Percentiles rank a stretch among this genome's conserved stretches.
Conservation (phyloP, 2,329 filamentous ascomycete species). For the Nannizziopsis barbatae region DNA sequence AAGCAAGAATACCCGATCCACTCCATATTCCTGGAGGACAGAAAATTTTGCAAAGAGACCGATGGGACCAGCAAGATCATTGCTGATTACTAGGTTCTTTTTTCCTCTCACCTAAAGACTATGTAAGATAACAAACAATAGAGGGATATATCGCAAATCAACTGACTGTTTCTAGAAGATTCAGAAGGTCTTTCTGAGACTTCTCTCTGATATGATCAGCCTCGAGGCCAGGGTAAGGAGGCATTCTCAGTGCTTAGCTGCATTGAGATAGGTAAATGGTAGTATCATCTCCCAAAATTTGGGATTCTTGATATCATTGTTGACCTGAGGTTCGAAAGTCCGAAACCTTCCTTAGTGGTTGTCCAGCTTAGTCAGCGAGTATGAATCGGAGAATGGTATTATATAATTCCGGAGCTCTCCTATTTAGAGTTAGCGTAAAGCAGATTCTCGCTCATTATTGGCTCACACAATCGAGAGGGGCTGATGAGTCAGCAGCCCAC, state of each 20-base stretch:
- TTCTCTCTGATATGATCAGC: conserved; percentile 39
- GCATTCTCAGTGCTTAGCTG: conserved; percentile 25
- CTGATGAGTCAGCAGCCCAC: conserved; percentile 10
- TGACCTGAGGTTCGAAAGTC: too few species aligned
- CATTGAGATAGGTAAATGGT: conserved; percentile 1
- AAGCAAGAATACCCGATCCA: conserved; percentile 93
- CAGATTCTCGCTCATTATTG: too few species aligned
- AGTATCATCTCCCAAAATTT: too few species aligned
- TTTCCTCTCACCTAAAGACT: conserved; percentile 75
- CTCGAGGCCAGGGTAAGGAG: conserved; percentile 35
- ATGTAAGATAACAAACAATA: not conserved
- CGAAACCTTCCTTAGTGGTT: too few species aligned
- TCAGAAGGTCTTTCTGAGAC: conserved; percentile 77
- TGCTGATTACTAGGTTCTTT: conserved; percentile 94
- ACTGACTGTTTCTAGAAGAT: conserved; percentile 90
- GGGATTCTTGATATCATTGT: too few species aligned
- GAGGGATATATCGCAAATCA: not conserved
- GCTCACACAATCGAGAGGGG: too few species aligned
- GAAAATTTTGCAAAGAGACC: conserved; percentile 91
- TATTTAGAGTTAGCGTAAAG: too few species aligned
- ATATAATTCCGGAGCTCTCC: too few species aligned
- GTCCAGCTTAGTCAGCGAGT: too few species aligned
- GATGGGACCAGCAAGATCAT: conserved; percentile 76
- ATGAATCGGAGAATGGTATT: too few species aligned
- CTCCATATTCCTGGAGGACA: conserved; percentile 89